Evolutionary conservation across 768 basidiomycete species (phyloP).

Genomic region (Trametes punicea): DNA sequence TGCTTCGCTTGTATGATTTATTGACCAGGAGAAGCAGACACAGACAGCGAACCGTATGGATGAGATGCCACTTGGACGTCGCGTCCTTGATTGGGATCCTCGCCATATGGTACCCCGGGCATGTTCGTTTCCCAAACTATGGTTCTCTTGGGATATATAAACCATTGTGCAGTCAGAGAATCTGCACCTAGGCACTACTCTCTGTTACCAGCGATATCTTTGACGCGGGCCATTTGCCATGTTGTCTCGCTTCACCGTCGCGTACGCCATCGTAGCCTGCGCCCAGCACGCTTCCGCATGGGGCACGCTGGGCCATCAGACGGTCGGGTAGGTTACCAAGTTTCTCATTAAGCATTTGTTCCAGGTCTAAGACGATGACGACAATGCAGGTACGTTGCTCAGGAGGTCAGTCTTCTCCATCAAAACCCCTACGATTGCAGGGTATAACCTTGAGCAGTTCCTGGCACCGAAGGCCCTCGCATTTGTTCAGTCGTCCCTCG

Average conservation of each 20-base stretch:
- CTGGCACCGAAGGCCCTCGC: slow-evolving; percentile 44
- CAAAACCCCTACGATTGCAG: too few species aligned
- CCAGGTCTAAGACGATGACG: neutral
- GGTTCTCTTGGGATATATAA: too few species aligned
- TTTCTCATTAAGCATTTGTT: neutral
- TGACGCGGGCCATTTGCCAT: neutral
- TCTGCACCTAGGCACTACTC: too few species aligned
- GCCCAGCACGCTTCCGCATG: slow-evolving; percentile 17
- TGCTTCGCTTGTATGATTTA: neutral
- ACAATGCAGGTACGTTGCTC: slow-evolving; percentile 16
- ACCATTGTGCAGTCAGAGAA: too few species aligned
- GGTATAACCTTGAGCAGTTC: slow-evolving; percentile 35
- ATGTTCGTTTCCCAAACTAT: neutral
- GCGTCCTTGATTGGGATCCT: neutral
- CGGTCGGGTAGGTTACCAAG: slow-evolving; percentile 21
- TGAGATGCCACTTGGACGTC: neutral
- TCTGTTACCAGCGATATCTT: too few species aligned
- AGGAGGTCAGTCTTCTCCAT: slow-evolving; percentile 12
- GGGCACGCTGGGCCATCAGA: slow-evolving; percentile 28
- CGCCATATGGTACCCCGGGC: slow-evolving; percentile 1
- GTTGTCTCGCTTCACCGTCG: neutral
- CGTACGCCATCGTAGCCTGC: neutral
- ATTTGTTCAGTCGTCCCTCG: slow-evolving; percentile 45
- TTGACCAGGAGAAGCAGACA: neutral
- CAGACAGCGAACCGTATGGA: neutral